These are phyloP conservation scores for Camellia oleifera DNA, from an alignment of 179 eudicot species.

Conservation along the genomic window DNA sequence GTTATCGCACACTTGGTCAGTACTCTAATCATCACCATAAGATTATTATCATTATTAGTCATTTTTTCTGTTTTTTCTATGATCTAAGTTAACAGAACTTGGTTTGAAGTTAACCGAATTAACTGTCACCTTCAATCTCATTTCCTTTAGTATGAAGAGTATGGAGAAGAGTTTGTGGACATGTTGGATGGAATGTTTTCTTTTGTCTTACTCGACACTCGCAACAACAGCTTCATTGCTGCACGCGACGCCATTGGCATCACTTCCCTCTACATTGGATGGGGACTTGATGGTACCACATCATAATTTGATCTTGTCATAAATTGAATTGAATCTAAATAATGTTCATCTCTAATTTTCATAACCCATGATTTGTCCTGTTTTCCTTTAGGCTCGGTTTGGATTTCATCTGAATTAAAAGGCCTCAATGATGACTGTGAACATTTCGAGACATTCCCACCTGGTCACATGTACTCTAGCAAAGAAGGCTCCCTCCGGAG, in stretches of 20 bases:
- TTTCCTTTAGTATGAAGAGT: constrained; percentile 70
- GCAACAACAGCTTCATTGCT: constrained; percentile 81
- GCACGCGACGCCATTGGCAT: constrained; percentile 96
- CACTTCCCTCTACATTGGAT: constrained; percentile 88
- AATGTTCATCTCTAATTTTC: not conserved
- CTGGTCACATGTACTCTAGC: constrained; percentile 96
- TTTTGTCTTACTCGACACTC: constrained; percentile 93
- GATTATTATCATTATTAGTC: no score
- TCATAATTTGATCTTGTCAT: no score
- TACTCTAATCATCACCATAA: not conserved
- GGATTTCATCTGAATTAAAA: constrained; percentile 98
- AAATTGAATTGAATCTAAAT: no score
- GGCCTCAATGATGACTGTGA: constrained; percentile 96
- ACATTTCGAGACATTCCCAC: constrained; percentile 76
- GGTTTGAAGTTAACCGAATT: no score
- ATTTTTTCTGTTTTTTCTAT: not conserved
- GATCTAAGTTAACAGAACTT: no score
- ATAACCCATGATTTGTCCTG: no score
- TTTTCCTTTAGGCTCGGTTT: constrained; percentile 62
- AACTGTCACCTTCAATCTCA: not conserved
- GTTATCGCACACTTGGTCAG: constrained; percentile 95
- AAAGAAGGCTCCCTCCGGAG: constrained; percentile 75
- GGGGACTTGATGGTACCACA: constrained; percentile 92
- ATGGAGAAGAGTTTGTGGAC: constrained; percentile 90
- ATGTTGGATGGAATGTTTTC: constrained; percentile 99